Conservation (phyloP, 2,329 filamentous ascomycete species). For the Neonectria sp. region DNA sequence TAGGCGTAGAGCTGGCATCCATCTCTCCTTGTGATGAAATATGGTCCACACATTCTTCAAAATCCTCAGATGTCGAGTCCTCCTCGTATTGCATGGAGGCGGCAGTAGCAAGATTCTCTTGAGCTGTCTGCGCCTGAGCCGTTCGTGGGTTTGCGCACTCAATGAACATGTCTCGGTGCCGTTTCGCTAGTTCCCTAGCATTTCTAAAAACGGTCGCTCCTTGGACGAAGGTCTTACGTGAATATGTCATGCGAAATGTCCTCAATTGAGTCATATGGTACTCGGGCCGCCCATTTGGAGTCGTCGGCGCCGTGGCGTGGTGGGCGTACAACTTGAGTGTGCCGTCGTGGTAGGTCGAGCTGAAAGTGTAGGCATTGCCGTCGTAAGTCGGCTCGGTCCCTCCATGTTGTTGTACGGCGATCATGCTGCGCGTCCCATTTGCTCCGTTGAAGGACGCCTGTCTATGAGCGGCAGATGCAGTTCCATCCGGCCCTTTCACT, state of each 20-base stretch:
- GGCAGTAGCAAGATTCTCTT: no score
- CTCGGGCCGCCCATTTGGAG: conserved; percentile 50
- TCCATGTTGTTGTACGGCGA: conserved; percentile 40
- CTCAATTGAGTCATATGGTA: conserved; percentile 59
- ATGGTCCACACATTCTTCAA: no score
- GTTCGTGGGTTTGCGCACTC: conserved; percentile 47
- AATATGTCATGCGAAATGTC: conserved; percentile 47
- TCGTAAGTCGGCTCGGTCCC: conserved; percentile 53
- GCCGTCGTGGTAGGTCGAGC: conserved; percentile 55
- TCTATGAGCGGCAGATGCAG: no score
- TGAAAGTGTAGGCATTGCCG: conserved; percentile 56
- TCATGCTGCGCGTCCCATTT: no score
- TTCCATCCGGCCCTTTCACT: conserved; percentile 54
- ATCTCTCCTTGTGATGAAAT: no score
- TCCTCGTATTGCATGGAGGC: no score
- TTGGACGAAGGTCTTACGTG: conserved; percentile 48
- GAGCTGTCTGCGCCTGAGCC: not conserved
- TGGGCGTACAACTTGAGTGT: conserved; percentile 57
- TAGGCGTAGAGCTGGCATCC: no score
- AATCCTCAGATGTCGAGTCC: no score
- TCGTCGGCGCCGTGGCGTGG: conserved; percentile 52
- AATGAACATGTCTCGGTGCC: conserved; percentile 55
- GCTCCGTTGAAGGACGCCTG: no score
- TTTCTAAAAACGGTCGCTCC: conserved; percentile 58
- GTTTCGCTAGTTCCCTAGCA: conserved; percentile 54